These are phyloP conservation scores for Diplodia corticola DNA, from an alignment of 2,329 filamentous ascomycete species.

Conservation along the genomic window DNA sequence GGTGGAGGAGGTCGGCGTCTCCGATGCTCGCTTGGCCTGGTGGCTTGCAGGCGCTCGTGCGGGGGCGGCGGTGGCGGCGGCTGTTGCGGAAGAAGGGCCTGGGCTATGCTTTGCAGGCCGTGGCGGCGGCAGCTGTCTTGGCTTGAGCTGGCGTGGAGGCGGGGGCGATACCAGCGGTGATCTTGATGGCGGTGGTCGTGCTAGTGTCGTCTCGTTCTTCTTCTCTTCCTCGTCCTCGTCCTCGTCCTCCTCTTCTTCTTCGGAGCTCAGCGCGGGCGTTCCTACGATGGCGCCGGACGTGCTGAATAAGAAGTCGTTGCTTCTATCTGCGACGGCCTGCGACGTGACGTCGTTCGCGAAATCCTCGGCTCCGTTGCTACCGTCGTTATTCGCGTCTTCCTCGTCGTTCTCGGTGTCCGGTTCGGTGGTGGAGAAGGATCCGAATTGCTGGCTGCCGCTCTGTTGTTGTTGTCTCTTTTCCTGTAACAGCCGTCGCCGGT, in stretches of 20 bases:
- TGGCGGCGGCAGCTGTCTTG: background rate
- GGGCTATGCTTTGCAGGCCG: background rate
- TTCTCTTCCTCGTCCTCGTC: background rate
- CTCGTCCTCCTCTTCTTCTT: background rate
- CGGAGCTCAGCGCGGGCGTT: background rate
- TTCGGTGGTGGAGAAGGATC: constrained; percentile 41
- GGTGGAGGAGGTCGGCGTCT: background rate
- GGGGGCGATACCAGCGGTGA: background rate
- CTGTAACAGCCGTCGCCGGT: background rate
- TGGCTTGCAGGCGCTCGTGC: background rate
- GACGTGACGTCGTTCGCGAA: constrained; percentile 17
- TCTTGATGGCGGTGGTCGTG: background rate
- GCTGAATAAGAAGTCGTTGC: background rate
- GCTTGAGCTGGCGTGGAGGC: background rate
- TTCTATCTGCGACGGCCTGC: background rate
- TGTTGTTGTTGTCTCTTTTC: background rate
- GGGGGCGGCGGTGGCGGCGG: background rate
- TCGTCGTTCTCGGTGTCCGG: constrained; percentile 30
- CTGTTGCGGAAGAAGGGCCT: background rate
- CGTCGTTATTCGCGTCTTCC: background rate
- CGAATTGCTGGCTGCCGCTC: background rate
- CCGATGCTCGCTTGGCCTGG: background rate
- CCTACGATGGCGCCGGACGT: background rate
- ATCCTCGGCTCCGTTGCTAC: constrained; percentile 9
- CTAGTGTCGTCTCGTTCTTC: background rate